Evolutionary conservation across 495 filamentous ascomycete genomes (phyloP), one percentile per base, ranked within the genome.

Genomic region (Penicillium longicatenatum): DNA sequence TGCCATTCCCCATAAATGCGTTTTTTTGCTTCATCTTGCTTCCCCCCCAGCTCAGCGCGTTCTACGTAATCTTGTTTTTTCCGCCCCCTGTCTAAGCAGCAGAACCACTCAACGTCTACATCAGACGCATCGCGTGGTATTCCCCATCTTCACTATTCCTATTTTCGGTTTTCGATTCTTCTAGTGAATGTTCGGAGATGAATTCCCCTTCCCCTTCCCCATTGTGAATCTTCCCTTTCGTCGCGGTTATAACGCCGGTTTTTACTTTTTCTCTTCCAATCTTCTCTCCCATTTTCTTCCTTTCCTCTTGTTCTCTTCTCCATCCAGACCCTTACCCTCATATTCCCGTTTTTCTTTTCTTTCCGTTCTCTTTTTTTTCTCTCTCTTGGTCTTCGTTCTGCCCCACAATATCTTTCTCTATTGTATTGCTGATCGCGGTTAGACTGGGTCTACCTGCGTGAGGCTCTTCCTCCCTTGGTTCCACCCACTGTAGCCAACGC

Each of bases 11-110:
- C 37, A 11, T 39, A 17, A 39, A 11, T 39, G 29, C n/a, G 46
- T 50, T 16, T 56, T 49, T 58, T n/a, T 48, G 50, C 37, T 26
- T 48, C 42, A 54, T 31, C 16, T 35, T 41, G 51, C 41, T 45
- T 35, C 21, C 35, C 24, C 7, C 24, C 20, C 39, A 17, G 9
- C 19, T 14, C 33, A 17, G 41, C 39, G 26, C 26, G 21, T 46
- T 22, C 24, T 31, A 47, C 51, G 50, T 37, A 37, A 33, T 45
- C 47, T 44, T 42, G n/a, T 33, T 51, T 51, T 37, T 51, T 12
- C 16, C 16, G 12, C 37, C 37, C 49, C 22, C 37, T 53, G 35
- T 52, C 29, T 41, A 19, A 16, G 10, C n/a, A 37, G 6, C 26
- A 16, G 5, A 51, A 17, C 19, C 31, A 35, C 10, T 4, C 9